A percentile compares a stretch with the other conserved stretches of the same genome.
These are phyloP conservation scores for Vitis hybrid DNA, from an alignment of 177 flowering plant genomes.

Conservation along the genomic window DNA sequence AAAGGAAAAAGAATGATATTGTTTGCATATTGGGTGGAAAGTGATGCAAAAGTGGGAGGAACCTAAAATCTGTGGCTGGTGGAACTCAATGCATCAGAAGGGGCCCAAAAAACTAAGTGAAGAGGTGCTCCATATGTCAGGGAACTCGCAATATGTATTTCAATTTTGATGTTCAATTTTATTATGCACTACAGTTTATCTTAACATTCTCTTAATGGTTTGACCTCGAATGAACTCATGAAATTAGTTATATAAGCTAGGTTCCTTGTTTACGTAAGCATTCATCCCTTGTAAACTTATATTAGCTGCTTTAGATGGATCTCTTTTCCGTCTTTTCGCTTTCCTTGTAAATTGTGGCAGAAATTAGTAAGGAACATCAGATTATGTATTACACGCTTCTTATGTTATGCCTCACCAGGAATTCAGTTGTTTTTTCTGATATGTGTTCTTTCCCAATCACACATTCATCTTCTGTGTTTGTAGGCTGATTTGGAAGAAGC, in stretches of 20 bases:
- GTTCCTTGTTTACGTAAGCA: background rate
- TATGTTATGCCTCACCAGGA: background rate
- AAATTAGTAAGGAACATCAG: background rate
- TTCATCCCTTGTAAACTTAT: no score
- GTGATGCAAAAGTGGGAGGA: no score
- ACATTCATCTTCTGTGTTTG: background rate
- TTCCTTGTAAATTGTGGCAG: background rate
- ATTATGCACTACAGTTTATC: no score
- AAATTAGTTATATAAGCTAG: background rate
- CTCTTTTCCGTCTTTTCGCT: background rate
- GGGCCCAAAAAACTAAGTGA: no score
- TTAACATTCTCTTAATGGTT: background rate
- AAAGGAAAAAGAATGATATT: no score
- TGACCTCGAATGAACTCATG: background rate
- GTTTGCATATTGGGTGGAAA: no score
- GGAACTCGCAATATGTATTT: no score
- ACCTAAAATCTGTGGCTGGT: no score
- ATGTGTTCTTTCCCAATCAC: background rate
- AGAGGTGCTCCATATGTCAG: no score
- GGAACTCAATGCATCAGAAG: no score
- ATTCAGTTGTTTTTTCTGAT: background rate
- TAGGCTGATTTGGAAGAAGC: slow-evolving; percentile 59
- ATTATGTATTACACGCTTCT: background rate
- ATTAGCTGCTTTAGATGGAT: background rate
- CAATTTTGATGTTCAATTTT: no score